Percentiles rank a stretch among this genome's conserved stretches.
Evolutionary conservation across 2,329 filamentous ascomycete species (phyloP).

Genomic region (Monosporascus cannonballus): DNA sequence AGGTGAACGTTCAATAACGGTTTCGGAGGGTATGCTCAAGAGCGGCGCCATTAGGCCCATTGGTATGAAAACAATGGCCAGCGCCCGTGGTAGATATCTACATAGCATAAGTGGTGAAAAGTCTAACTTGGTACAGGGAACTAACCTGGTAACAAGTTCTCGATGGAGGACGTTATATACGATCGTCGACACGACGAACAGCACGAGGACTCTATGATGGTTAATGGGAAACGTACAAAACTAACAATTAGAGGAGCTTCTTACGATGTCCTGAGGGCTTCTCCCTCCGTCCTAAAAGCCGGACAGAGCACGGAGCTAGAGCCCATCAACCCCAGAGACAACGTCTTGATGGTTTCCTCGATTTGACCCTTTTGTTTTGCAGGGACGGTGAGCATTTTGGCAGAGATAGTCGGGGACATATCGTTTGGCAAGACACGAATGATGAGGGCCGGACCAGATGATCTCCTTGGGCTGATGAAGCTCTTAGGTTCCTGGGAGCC

Average conservation of each 20-base stretch:
- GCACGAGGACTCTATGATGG: neutral
- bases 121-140: neutral
- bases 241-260: neutral
- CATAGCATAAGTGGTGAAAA: neutral
- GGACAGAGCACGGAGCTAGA: neutral
- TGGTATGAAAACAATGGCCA: neutral
- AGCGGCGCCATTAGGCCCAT: neutral
- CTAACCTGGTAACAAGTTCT: neutral
- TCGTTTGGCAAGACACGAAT: too few species aligned
- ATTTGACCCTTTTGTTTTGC: neutral
- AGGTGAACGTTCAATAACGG: neutral
- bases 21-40: neutral
- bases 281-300: neutral
- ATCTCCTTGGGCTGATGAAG: too few species aligned
- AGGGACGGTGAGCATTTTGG: neutral
- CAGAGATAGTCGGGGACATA: neutral
- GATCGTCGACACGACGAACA: neutral
- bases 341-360: neutral
- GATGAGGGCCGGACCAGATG: too few species aligned
- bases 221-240: neutral
- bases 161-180: neutral
- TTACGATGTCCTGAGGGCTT: neutral
- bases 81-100: neutral
- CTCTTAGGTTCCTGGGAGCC: too few species aligned
- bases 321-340: neutral